Evolutionary conservation across 805 yeast species (phyloP).

Genomic region (Kluyveromyces starmeri): DNA sequence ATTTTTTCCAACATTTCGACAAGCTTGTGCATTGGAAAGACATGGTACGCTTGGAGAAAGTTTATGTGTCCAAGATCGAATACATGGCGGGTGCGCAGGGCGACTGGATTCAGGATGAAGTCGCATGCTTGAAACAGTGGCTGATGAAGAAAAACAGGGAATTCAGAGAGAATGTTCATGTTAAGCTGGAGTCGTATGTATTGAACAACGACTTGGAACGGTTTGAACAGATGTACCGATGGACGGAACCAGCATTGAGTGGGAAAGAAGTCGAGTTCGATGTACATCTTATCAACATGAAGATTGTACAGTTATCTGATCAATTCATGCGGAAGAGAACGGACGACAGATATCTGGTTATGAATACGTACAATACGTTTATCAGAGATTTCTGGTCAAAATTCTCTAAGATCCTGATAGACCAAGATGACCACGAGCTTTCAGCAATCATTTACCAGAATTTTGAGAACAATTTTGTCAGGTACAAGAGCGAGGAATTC

Average conservation of each 20-base stretch:
- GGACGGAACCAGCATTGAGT: slow-evolving; percentile 19
- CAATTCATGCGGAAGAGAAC: slow-evolving; percentile 13
- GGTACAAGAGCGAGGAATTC: slow-evolving; percentile 46
- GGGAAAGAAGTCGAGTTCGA: slow-evolving; percentile 13
- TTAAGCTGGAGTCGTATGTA: slow-evolving; percentile 12
- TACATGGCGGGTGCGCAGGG: slow-evolving; percentile 9
- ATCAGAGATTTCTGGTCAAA: slow-evolving; percentile 20
- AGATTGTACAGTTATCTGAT: slow-evolving; percentile 15
- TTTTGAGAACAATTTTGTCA: slow-evolving; percentile 20
- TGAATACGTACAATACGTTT: slow-evolving; percentile 23
- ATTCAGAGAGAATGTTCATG: slow-evolving; percentile 11
- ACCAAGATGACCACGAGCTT: slow-evolving; percentile 23
- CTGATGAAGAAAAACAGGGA: slow-evolving; percentile 14
- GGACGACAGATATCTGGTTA: slow-evolving; percentile 16
- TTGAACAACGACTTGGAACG: slow-evolving; percentile 23
- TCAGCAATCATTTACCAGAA: slow-evolving; percentile 18
- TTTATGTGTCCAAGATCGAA: slow-evolving; percentile 9
- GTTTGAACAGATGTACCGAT: slow-evolving; percentile 13
- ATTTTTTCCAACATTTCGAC: slow-evolving; percentile 17
- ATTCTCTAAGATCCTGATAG: slow-evolving; percentile 15
- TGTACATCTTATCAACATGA: slow-evolving; percentile 15
- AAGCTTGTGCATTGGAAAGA: slow-evolving; percentile 14
- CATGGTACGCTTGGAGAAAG: slow-evolving; percentile 16
- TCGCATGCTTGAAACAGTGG: slow-evolving; percentile 19
- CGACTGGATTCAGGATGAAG: slow-evolving; percentile 14